These are phyloP conservation scores for Arachis monticola DNA, from an alignment of 331 rosid species.

Conservation along the genomic window DNA sequence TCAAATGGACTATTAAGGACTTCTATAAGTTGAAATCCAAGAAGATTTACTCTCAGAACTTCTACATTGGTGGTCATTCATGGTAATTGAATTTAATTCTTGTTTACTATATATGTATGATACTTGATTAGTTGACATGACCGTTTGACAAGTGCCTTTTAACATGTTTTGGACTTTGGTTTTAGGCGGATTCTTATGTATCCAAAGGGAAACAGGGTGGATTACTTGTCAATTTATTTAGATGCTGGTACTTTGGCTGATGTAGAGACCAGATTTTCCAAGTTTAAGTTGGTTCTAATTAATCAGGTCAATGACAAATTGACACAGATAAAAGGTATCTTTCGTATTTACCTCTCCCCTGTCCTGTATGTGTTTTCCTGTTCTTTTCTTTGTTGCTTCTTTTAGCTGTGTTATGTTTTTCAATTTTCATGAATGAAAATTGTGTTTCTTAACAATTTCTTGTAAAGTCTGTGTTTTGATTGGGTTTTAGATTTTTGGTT, in stretches of 20 bases:
- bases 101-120: background rate
- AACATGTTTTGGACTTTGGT: constrained; percentile 21
- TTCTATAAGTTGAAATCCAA: constrained; percentile 49
- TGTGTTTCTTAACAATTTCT: background rate
- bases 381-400: no score
- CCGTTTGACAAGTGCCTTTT: background rate
- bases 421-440: background rate
- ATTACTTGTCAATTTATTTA: background rate
- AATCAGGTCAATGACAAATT: background rate
- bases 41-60: constrained; percentile 59
- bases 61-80: constrained; percentile 53
- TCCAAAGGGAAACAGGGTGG: constrained; percentile 60
- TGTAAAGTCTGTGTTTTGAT: background rate
- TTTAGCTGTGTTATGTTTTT: background rate
- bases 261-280: constrained; percentile 14
- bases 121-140: background rate
- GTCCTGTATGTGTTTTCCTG: no score
- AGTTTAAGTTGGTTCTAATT: background rate
- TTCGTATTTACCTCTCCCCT: background rate
- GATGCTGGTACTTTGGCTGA: background rate
- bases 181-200: constrained; percentile 57
- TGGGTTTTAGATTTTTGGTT: background rate
- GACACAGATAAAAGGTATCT: background rate
- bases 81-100: constrained; percentile 45
- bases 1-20: constrained; percentile 61